These are phyloP conservation scores for Cymbidium sinense DNA, from an alignment of 106 monocot species.

Conservation along the genomic window DNA sequence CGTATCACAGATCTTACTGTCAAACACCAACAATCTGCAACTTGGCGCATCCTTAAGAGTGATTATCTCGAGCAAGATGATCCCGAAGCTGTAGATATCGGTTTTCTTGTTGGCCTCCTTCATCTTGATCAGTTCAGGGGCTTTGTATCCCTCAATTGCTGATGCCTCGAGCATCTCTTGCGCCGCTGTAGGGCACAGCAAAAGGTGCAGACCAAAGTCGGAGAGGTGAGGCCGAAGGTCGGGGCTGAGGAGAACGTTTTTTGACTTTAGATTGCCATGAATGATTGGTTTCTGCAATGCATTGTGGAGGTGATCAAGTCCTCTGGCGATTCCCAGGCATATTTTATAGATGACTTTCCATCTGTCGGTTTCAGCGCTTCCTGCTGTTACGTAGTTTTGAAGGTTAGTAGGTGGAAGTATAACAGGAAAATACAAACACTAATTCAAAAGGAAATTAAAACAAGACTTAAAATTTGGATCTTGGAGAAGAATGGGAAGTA, in stretches of 20 bases:
- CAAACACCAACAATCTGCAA: conserved; percentile 44
- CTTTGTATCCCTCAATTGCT: conserved; percentile 68
- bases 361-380: conserved; percentile 40
- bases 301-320: conserved; percentile 80
- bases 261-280: conserved; percentile 87
- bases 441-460: background rate
- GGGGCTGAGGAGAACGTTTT: conserved; percentile 65
- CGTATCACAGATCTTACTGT: conserved; percentile 48
- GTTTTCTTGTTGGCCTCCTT: conserved; percentile 56
- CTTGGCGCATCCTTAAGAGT: conserved; percentile 51
- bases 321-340: conserved; percentile 64
- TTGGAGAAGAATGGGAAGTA: too few species aligned
- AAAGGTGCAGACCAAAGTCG: conserved; percentile 77
- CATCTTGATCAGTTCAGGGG: conserved; percentile 89
- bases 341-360: conserved; percentile 72
- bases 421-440: background rate
- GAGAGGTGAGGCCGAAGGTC: conserved; percentile 61
- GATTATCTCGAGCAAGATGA: conserved; percentile 74
- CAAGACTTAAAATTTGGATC: too few species aligned
- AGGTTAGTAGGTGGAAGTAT: background rate
- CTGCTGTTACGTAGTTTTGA: conserved; percentile 28
- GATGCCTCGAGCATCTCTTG: conserved; percentile 85
- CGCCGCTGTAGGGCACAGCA: conserved; percentile 56
- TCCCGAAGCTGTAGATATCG: conserved; percentile 83
- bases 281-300: conserved; percentile 48